Evolutionary conservation across 169 alveolate genomes (phyloP), one percentile per base, ranked within the genome.

Genomic region (Plasmodium vinckei): DNA sequence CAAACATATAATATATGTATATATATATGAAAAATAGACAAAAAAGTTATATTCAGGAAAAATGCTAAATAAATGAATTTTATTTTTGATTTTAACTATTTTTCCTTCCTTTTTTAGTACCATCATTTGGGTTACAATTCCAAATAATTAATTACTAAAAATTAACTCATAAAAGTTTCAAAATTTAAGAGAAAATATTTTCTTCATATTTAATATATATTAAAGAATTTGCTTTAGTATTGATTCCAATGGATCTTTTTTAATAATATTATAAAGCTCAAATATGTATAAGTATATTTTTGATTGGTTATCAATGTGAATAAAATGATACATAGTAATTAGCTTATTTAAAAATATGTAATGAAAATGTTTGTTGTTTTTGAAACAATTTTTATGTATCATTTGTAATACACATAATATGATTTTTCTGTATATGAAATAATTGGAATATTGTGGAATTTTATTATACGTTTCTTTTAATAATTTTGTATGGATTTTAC

Each of bases 311-410:
- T 44, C 39, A 47, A 47, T 63, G 5, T 73, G 61, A 49, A 82
- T 67, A 56, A 82, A 82, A 56, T 82, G 90, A 53, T 82, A 82
- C 21, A 82, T 47, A 6, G 90, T 82, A 17, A 82, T 56, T 68
- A 82, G 54, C 54, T 82, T 82, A 82, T 82, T 82, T 68, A 82
- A 60, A 60, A 82, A 82, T 39, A 82, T 57, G 57, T 82, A 68
- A 54, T 72, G 23, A 68, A 65, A 82, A 61, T 82, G 53, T 42
- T 82, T 82, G 44, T 39, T 82, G 6, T 44, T 72, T 25, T 82
- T 54, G 61, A 44, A 82, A 71, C 90, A 82, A 7, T 68, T 82
- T 68, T 27, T 42, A 68, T 71, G 68, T 68, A 82, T n/a, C 86
- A 68, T 57, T 33, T 53, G 42, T 39, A 82, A 82, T 19, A 67